Base-by-base conservation (phyloP, 306 rosid genomes). In the Vicia villosa region DNA sequence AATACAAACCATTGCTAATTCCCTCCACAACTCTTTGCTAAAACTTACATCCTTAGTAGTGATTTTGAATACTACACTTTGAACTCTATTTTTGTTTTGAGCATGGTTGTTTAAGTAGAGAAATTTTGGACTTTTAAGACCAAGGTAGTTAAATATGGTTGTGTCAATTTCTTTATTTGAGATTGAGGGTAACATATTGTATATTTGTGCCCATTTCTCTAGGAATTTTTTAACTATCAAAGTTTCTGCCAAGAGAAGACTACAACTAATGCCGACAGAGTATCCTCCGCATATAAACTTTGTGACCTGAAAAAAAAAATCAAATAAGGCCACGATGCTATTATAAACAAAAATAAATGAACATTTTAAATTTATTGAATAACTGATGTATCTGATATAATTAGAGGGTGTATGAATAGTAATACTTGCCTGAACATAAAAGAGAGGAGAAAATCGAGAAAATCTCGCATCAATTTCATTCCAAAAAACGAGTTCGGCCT, bases 401-500 rank as follows among this genome's bases (percentile, higher is more conserved):
- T 1, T 34, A 1, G 38, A 32, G 8, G 10, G 1, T 34, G 10
- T 7, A 7, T 34, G 38, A 34, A 34, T 34, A 34, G 7, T 12
- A 8, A 17, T 52, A 67, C 46, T 68, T 81, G 69, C 91, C 89
- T 85, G 95, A 73, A 85, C 73, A 69, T 80, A 88, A 72, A 82
- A 74, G 24, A 88, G 79, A 6, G 95, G 95, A 51, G 80, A 88
- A 61, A 75, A 88, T 2, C 65, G 70, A 45, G 86, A 91, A 73
- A 5, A 52, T 1, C 77, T 62, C 0, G 64, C 69, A 38, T 86
- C 91, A 45, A 86, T 70, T 36, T 72, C 79, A 36, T 82, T 81
- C 96, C 91, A 89, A 52, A 71, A 89, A 19, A 86, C 91, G 62
- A 89, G 96, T 8, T 86, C 57, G 20, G 79, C 56, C 24, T 86